phyloP scores from a whole-genome alignment of 352 stramenopile genomes.

The Pythium periplocum region DNA sequence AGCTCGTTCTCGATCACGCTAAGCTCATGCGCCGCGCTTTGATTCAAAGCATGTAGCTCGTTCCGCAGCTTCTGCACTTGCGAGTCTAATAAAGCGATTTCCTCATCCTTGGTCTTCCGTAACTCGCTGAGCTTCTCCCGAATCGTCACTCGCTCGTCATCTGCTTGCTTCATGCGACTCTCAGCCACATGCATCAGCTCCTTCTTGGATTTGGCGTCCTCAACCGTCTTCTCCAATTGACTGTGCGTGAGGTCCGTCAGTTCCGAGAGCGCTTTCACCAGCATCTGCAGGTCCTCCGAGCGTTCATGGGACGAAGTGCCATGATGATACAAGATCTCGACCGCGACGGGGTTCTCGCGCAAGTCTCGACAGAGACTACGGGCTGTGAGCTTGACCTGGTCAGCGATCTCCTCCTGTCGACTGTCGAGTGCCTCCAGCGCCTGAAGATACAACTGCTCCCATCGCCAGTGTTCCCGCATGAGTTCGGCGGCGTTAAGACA shows the following conservation, averaged over 20 bases:
- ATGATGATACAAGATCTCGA: conserved; percentile 74
- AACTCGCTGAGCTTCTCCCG: conserved; percentile 74
- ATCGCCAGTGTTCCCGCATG: conserved; percentile 71
- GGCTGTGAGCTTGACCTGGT: conserved; percentile 68
- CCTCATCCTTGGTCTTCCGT: conserved; percentile 77
- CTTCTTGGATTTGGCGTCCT: conserved; percentile 82
- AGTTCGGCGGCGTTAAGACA: conserved; percentile 52
- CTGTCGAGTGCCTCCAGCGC: conserved; percentile 51
- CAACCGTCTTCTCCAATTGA: conserved; percentile 78
- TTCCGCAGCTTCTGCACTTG: conserved; percentile 78
- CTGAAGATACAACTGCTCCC: conserved; percentile 69
- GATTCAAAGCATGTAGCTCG: conserved; percentile 71
- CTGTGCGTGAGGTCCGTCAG: conserved; percentile 75
- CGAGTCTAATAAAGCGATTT: conserved; percentile 70
- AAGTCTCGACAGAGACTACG: conserved; percentile 66
- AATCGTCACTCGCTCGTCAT: conserved; percentile 73
- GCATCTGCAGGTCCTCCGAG: conserved; percentile 62
- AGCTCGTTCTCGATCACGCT: conserved; percentile 70
- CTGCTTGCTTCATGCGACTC: conserved; percentile 73
- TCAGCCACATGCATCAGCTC: conserved; percentile 74
- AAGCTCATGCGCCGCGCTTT: conserved; percentile 70
- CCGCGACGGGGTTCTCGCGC: conserved; percentile 61
- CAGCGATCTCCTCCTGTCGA: conserved; percentile 60
- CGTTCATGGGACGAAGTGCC: conserved; percentile 43
- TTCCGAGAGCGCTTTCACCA: conserved; percentile 75